Percentiles rank a stretch among this genome's conserved stretches.
phyloP scores from a whole-genome alignment of 345 rosid species.

The Rubroshorea leprosula region DNA sequence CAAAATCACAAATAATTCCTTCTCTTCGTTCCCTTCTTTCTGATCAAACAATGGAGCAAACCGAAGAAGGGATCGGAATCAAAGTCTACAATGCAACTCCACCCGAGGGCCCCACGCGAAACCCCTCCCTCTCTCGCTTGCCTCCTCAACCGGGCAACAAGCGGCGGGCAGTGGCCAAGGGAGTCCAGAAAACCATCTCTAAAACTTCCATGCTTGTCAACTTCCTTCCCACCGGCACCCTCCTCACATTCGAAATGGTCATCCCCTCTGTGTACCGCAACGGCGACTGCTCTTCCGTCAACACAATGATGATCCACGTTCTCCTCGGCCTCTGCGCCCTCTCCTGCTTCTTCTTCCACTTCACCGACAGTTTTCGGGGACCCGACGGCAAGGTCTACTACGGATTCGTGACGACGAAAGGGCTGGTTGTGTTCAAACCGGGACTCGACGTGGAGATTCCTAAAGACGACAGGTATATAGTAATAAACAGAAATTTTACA shows the following conservation, averaged over 20 bases:
- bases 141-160: conserved; percentile 30
- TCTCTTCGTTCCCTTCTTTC: neutral
- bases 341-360: conserved; percentile 75
- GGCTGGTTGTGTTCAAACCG: conserved; percentile 64
- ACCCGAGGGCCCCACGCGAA: conserved; percentile 22
- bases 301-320: conserved; percentile 47
- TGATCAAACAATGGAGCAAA: conserved; percentile 40
- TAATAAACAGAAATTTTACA: no score
- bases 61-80: conserved; percentile 44
- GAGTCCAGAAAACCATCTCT: conserved; percentile 65
- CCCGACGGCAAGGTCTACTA: conserved; percentile 62
- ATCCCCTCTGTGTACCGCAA: conserved; percentile 52
- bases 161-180: conserved; percentile 56
- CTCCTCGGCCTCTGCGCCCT: conserved; percentile 50
- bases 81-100: conserved; percentile 54
- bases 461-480: conserved; percentile 45
- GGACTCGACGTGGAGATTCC: conserved; percentile 38
- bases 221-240: conserved; percentile 77
- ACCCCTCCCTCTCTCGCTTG: conserved; percentile 18
- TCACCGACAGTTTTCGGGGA: conserved; percentile 62
- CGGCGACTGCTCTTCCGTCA: conserved; percentile 54
- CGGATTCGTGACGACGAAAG: conserved; percentile 60
- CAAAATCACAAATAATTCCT: neutral
- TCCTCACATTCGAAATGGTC: conserved; percentile 74
- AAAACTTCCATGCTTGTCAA: conserved; percentile 66